Evolutionary conservation across 768 basidiomycete genomes (phyloP).

Genomic region (Russula sp.): DNA sequence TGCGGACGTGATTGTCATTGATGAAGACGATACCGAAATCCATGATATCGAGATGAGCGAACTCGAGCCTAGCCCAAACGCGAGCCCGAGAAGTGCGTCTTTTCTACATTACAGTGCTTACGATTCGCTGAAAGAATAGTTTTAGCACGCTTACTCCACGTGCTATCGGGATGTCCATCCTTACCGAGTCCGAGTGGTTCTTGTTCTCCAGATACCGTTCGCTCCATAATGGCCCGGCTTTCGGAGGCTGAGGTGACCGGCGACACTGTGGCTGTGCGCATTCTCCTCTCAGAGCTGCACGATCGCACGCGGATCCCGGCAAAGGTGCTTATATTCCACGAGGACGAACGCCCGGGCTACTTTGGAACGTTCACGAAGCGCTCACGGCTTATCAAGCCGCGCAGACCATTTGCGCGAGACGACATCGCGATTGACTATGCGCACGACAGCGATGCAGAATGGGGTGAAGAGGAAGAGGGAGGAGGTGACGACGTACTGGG

Average conservation of each 20-base stretch:
- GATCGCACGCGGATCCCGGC: slow-evolving; percentile 59
- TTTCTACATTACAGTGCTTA: neutral
- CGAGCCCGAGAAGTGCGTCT: slow-evolving; percentile 40
- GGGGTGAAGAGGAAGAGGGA: slow-evolving; percentile 80
- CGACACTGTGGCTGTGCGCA: slow-evolving; percentile 61
- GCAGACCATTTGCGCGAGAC: slow-evolving; percentile 79
- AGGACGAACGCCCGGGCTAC: slow-evolving; percentile 87
- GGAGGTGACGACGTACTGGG: slow-evolving; percentile 73
- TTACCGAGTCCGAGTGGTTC: slow-evolving; percentile 28
- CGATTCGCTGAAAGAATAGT: neutral
- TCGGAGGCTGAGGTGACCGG: slow-evolving; percentile 74
- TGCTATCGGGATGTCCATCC: slow-evolving; percentile 30
- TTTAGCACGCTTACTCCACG: slow-evolving; percentile 3
- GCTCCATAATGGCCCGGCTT: slow-evolving; percentile 53
- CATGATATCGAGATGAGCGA: slow-evolving; percentile 28
- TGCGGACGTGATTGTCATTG: slow-evolving; percentile 54
- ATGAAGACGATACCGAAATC: slow-evolving; percentile 40
- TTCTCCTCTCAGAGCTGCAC: slow-evolving; percentile 53
- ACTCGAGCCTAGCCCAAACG: slow-evolving; percentile 13
- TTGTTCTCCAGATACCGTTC: slow-evolving; percentile 34
- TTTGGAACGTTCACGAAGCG: slow-evolving; percentile 90
- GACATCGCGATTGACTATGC: slow-evolving; percentile 75
- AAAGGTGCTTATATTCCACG: slow-evolving; percentile 79
- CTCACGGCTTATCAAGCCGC: slow-evolving; percentile 72
- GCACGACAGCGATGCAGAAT: slow-evolving; percentile 93